phyloP scores from a whole-genome alignment of 2,329 filamentous ascomycete species.

The Fusarium devonianum region DNA sequence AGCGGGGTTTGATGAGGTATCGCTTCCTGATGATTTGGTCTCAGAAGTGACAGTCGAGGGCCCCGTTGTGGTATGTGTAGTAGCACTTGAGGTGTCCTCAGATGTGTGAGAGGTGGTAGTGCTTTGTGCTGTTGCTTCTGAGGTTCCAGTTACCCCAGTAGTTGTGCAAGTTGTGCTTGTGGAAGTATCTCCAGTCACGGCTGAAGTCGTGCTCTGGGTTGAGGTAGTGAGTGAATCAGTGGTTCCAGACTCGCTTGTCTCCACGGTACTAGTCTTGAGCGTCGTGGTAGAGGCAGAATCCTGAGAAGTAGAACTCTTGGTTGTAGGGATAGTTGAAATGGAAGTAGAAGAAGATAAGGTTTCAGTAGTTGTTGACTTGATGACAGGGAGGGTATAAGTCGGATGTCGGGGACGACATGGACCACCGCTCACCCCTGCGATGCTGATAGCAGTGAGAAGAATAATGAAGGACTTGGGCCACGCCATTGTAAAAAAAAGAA shows the following conservation, averaged over 20 bases:
- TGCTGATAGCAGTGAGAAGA: conserved; percentile 14
- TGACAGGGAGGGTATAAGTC: conserved; percentile 20
- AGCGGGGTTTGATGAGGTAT: not conserved
- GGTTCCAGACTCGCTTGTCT: no score
- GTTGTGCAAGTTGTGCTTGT: not conserved
- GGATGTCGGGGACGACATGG: conserved; percentile 26
- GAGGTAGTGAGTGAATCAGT: conserved; percentile 3
- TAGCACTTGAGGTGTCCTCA: not conserved
- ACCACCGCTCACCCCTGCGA: conserved; percentile 13
- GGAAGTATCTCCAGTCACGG: not conserved
- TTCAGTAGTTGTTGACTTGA: not conserved
- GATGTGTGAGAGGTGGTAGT: not conserved
- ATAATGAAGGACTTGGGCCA: conserved; percentile 28
- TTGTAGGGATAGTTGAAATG: not conserved
- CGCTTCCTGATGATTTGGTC: no score
- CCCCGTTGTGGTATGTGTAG: not conserved
- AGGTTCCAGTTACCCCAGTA: not conserved
- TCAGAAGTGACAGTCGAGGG: not conserved
- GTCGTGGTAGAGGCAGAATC: not conserved
- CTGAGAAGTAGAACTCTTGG: not conserved
- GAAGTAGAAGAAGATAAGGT: conserved; percentile 6
- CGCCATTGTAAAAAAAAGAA: conserved; percentile 17
- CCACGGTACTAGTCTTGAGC: not conserved
- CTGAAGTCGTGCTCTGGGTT: not conserved
- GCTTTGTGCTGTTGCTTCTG: not conserved